Evolutionary conservation across 2,329 filamentous ascomycete genomes (phyloP).

Genomic region (Knoxdaviesia capensis): DNA sequence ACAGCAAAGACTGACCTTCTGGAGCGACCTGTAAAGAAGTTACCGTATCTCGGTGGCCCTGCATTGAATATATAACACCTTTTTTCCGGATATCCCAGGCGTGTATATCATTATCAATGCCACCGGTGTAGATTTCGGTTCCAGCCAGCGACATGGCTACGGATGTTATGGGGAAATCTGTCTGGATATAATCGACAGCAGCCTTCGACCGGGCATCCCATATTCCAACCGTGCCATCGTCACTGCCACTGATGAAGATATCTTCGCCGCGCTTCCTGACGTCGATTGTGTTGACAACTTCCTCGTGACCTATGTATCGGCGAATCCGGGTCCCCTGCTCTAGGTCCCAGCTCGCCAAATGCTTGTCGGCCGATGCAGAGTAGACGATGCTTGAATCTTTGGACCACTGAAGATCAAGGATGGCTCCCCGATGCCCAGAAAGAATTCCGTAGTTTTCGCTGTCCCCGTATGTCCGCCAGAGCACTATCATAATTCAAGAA

Average conservation of each 20-base stretch:
- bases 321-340: slow-evolving; percentile 85
- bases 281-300: slow-evolving; percentile 85
- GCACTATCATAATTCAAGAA: slow-evolving; percentile 31
- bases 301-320: slow-evolving; percentile 80
- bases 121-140: slow-evolving; percentile 84
- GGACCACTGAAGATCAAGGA: slow-evolving; percentile 91
- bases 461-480: slow-evolving; percentile 83
- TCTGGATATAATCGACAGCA: slow-evolving; percentile 72
- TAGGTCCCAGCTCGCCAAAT: slow-evolving; percentile 85
- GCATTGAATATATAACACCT: slow-evolving; percentile 65
- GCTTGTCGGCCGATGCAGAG: slow-evolving; percentile 83
- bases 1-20: slow-evolving; percentile 75
- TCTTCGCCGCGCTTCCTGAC: slow-evolving; percentile 81
- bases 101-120: slow-evolving; percentile 93
- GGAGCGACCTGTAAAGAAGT: slow-evolving; percentile 84
- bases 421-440: slow-evolving; percentile 73
- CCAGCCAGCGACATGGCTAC: slow-evolving; percentile 84
- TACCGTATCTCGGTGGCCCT: slow-evolving; percentile 80
- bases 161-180: slow-evolving; percentile 80
- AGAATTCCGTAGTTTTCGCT: slow-evolving; percentile 89
- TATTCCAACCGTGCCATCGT: slow-evolving; percentile 83
- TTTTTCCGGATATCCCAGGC: slow-evolving; percentile 96
- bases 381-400: slow-evolving; percentile 82
- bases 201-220: slow-evolving; percentile 91
- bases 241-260: slow-evolving; percentile 72